Conservation (phyloP, 2,329 filamentous ascomycete species). For the Arthrobotrys conoides region DNA sequence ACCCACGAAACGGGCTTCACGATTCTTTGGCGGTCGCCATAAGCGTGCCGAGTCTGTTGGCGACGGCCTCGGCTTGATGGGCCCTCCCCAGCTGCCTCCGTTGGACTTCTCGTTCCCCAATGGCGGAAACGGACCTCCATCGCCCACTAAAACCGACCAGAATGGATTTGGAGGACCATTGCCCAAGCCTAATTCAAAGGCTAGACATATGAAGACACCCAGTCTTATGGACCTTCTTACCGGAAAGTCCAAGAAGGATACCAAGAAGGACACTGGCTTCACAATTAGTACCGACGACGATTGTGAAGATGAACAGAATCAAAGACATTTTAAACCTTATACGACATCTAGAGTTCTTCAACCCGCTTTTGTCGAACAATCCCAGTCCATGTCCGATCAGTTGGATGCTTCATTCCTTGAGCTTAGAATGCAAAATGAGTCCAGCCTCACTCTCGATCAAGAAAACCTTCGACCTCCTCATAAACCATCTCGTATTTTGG, state of each 20-base stretch:
- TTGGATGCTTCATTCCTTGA: slow-evolving; percentile 34
- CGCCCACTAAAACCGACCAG: slow-evolving; percentile 29
- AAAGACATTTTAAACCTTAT: neutral
- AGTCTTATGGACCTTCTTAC: slow-evolving; percentile 47
- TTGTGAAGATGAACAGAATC: slow-evolving; percentile 22
- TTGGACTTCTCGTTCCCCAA: slow-evolving; percentile 39
- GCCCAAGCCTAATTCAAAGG: slow-evolving; percentile 26
- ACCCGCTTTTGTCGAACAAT: slow-evolving; percentile 17
- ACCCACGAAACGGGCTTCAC: slow-evolving; percentile 45
- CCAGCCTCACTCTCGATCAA: slow-evolving; percentile 25
- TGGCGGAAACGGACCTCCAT: slow-evolving; percentile 4
- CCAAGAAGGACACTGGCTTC: slow-evolving; percentile 46
- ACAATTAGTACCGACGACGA: slow-evolving; percentile 52
- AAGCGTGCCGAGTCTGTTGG: slow-evolving; percentile 35
- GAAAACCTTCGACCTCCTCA: slow-evolving; percentile 34
- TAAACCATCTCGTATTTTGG: slow-evolving; percentile 9
- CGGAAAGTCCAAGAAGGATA: slow-evolving; percentile 42
- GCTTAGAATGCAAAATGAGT: slow-evolving; percentile 20
- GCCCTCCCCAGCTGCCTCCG: slow-evolving; percentile 52
- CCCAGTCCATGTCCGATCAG: slow-evolving; percentile 21
- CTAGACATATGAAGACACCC: slow-evolving; percentile 41
- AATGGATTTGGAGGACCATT: slow-evolving; percentile 31
- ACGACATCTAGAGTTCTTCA: slow-evolving; percentile 18
- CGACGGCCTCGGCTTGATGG: slow-evolving; percentile 24
- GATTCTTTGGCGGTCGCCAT: slow-evolving; percentile 49